Base-by-base conservation (phyloP, 2,329 filamentous ascomycete genomes). In the Sclerotinia trifoliorum region DNA sequence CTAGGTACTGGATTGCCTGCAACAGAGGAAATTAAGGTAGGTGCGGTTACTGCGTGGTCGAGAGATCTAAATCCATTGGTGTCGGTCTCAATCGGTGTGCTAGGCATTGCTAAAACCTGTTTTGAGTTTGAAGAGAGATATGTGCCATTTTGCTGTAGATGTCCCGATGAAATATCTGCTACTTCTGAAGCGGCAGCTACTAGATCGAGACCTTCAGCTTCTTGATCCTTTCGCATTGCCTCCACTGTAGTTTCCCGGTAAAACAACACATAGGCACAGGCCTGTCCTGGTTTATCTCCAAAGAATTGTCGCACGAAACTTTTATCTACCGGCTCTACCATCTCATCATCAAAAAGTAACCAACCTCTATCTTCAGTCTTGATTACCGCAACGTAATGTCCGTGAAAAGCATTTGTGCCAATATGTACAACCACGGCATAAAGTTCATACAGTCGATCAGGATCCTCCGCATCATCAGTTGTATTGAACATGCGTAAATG, bases 391-490 rank as follows among this genome's bases (percentile, higher is more conserved):
- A 99, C 93, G 75, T 99, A 99, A 78, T 99, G 95, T 5, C 95
- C 95, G 77, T 99, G 95, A 76, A 97, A 97, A 5, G 95, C 94
- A 29, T 96, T 96, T 61, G 93, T 93, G 65, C 95, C 95, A 71
- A 99, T 98, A 76, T 99, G 95, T 29, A 99, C 93, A 13, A 99
- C 93, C 4, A 99, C 94, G 0, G 94, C 95, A 76, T 99, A 99
- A 1, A 99, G 83, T 81, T 99, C 95, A 79, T 99, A 99, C 49
- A 99, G 81, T 49, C 94, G 88, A 79, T 99, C 94, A 0, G 93
- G 92, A 74, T 97, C 94, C 74, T 94, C 91, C n/a, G 93, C 92
- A 70, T 97, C 94, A 71, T 97, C 93, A 26, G 94, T 97, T 0
- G 94, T 98, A 80, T 97, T 97, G 42, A 70, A 70, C 69, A 70